phyloP scores from a whole-genome alignment of 1,139 yeast species.

The Arxiozyma telluris region DNA sequence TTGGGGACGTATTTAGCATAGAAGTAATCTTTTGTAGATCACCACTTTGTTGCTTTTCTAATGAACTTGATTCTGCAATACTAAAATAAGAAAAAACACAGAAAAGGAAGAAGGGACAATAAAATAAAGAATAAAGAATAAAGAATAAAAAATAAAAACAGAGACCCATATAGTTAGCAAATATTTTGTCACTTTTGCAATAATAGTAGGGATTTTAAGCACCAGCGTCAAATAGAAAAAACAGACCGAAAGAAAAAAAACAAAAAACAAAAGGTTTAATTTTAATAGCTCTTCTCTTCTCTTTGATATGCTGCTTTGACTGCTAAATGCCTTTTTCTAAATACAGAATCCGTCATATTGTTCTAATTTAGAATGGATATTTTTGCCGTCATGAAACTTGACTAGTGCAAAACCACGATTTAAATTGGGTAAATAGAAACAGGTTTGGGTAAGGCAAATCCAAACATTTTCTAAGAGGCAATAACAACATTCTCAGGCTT shows the following conservation, averaged over 20 bases:
- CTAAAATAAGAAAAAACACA: no score
- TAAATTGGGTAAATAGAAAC: neutral
- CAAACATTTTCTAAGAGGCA: neutral
- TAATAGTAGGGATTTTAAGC: no score
- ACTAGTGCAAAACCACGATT: conserved; percentile 1
- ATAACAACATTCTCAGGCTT: neutral
- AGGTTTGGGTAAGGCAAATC: neutral
- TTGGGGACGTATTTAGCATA: no score
- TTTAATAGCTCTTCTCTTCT: neutral
- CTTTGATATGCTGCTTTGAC: neutral
- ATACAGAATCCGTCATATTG: neutral
- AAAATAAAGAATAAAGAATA: no score
- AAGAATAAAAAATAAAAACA: no score
- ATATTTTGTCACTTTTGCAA: no score
- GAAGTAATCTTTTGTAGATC: no score
- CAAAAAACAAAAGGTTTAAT: neutral
- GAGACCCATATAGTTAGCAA: neutral
- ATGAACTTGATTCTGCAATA: no score
- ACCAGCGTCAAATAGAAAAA: neutral
- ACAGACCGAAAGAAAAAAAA: neutral
- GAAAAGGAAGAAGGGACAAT: no score
- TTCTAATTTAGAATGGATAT: neutral
- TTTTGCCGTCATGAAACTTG: neutral
- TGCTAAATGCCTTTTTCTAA: neutral
- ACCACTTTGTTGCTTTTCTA: no score